phyloP scores from a whole-genome alignment of 78 protist genomes.

The Dictyostelium firmibasis region DNA sequence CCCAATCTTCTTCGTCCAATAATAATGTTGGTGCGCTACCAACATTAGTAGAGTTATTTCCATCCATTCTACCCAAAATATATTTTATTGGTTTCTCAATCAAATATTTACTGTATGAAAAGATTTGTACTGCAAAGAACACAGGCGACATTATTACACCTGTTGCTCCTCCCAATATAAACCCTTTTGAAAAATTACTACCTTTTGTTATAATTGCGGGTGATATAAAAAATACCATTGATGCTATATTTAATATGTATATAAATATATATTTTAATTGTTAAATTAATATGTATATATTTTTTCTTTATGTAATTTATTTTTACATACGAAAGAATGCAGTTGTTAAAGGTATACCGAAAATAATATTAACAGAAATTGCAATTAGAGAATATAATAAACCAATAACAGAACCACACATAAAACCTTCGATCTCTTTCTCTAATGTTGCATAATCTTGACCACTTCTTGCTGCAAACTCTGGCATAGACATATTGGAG shows the following conservation, averaged over 20 bases:
- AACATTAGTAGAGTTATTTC: background rate
- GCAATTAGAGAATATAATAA: constrained; percentile 41
- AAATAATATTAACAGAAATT: constrained; percentile 15
- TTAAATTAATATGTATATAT: background rate
- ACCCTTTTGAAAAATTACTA: constrained; percentile 18
- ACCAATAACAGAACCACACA: constrained; percentile 34
- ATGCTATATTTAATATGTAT: background rate
- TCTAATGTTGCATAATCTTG: constrained; percentile 25
- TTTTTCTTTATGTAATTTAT: background rate
- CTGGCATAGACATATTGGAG: constrained; percentile 22
- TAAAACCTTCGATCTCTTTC: constrained; percentile 10
- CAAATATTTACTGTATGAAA: constrained; percentile 9
- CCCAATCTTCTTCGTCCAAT: constrained; percentile 54
- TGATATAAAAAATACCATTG: constrained; percentile 25
- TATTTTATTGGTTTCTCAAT: constrained; percentile 32
- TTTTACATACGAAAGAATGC: constrained; percentile 38
- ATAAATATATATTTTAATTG: too few species aligned
- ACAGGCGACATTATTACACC: constrained; percentile 40
- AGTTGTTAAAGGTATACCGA: constrained; percentile 31
- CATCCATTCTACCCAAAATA: background rate
- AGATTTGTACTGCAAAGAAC: background rate
- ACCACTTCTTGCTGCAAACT: constrained; percentile 20
- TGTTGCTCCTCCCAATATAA: constrained; percentile 36
- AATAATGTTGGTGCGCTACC: background rate
- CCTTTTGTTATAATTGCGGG: background rate